Conservation (phyloP, 106 monocot species). For the Allium fistulosum region DNA sequence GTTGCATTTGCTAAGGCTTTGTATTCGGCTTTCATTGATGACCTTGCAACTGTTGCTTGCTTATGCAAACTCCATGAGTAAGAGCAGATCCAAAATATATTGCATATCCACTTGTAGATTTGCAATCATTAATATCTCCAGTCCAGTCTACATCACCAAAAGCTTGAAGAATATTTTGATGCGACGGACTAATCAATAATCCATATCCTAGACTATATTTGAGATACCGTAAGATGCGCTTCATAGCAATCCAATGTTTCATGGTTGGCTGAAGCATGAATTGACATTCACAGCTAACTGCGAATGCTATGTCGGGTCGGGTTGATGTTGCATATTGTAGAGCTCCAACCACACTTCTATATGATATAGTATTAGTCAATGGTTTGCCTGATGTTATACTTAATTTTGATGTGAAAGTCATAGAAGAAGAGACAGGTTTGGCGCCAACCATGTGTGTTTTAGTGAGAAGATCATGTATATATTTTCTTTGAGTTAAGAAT, state of each 20-base stretch:
- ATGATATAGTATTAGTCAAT: too few relatives aligned
- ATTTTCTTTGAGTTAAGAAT: too few relatives aligned
- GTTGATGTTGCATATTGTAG: not conserved
- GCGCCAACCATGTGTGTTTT: too few relatives aligned
- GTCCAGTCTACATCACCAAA: not conserved
- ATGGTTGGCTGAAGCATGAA: not conserved
- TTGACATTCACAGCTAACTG: not conserved
- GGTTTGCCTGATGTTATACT: too few relatives aligned
- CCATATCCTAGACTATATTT: not conserved
- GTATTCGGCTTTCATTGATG: not conserved
- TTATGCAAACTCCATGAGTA: not conserved
- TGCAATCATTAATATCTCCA: not conserved
- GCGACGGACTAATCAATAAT: not conserved
- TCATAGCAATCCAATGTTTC: not conserved
- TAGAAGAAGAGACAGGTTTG: too few relatives aligned
- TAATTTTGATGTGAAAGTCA: too few relatives aligned
- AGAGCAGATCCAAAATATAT: not conserved
- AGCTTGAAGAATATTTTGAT: not conserved
- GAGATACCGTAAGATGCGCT: constrained; percentile 1
- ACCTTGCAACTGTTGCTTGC: not conserved
- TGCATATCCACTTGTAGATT: not conserved
- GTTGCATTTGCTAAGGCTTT: not conserved
- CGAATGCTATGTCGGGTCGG: not conserved
- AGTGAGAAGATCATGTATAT: too few relatives aligned
- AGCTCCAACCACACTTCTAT: not conserved